Base-by-base conservation (phyloP, 2,329 filamentous ascomycete species). In the Cordyceps militaris region DNA sequence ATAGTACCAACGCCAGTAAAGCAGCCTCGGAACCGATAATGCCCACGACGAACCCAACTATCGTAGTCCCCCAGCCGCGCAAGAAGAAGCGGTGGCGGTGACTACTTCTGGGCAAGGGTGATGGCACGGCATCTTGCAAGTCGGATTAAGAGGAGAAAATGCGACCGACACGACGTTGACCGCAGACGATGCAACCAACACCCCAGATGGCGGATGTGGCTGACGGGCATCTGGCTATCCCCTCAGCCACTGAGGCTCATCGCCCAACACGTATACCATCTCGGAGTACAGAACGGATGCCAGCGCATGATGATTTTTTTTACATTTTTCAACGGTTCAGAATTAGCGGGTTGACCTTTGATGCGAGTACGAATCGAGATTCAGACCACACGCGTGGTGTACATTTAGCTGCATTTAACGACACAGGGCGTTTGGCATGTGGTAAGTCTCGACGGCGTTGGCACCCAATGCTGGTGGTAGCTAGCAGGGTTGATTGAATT, bases 71-170 rank as follows among this genome's bases (percentile, higher is more conserved):
- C 46, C 56, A 57, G 30, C 47, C 56, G 26, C 56, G 56, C 6
- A 57, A 57, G 46, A 57, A 57, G 48, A 57, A 57, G 56, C 56
- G 56, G 21, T 57, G 56, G 56, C 10, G 56, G 48, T 57, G 56
- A 57, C 56, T 57, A 46, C 30, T 52, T 30, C 8, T 51, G 56
- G 48, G 47, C 32, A 50, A 34, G 28, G 47, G 32, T 23, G 38
- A 38, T 24, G 47, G 44, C 36, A 34, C 48, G 7, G 55, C 34
- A 24, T 52, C 56, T 30, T 57, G 43, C 53, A 56, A 56, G 44
- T 56, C 53, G 5, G 44, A 28, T 21, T 56, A 48, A 32, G 2
- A 42, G 9, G 14, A 23, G 28, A 4, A 24, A 26, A 40, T 23
- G 53, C 16, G 4, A 26, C 13, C 10, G 32, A 30, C 10, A 10